Evolutionary conservation across 1,284 basidiomycete genomes (phyloP), one percentile per base, ranked within the genome.

Genomic region (Anthracocystis panici-leucophaei): DNA sequence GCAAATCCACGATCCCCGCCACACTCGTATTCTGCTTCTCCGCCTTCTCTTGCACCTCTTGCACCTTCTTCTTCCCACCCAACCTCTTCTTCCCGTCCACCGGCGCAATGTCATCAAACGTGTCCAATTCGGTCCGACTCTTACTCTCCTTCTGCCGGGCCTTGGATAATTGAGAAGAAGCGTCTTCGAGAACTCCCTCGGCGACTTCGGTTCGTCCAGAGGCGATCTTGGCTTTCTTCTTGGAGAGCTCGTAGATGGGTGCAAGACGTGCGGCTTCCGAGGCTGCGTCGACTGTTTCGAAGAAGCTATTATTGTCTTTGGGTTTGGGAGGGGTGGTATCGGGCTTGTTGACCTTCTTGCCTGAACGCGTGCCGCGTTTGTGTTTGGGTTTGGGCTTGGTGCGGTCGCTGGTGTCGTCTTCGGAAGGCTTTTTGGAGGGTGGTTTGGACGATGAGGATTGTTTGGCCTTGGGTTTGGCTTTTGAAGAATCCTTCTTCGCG

Each of bases 121-220:
- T 68, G 18, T 62, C 65, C 8, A 69, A 25, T 31, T 65, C 65
- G 8, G 51, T 65, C 2, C 55, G 58, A 12, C 27, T 35, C 42
- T 65, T 61, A n/a, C 11, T 50, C 42, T 73, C 65, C 53, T 46
- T 64, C 29, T 57, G 52, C 14, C 65, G 42, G 10, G 71, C 61
- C 41, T 74, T 74, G 33, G 65, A 64, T 1, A 65, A 44, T 7
- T 49, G 35, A 0, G 62, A 45, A 0, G 59, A 45, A 12, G 59
- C 57, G 29, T 75, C 72, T 48, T 75, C 72, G 8, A 75, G 57
- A 20, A 75, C 72, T 21, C 72, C 72, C 27, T 69, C 72, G 4
- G 72, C 54, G 9, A 75, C 62, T 33, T 69, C 52, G 16, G 65
- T 70, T 23, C 72, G 66, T 4, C 72, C 72, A 4, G 66, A 56